Conservation (phyloP, 495 filamentous ascomycete genomes). For the Penicillium verhagenii region DNA sequence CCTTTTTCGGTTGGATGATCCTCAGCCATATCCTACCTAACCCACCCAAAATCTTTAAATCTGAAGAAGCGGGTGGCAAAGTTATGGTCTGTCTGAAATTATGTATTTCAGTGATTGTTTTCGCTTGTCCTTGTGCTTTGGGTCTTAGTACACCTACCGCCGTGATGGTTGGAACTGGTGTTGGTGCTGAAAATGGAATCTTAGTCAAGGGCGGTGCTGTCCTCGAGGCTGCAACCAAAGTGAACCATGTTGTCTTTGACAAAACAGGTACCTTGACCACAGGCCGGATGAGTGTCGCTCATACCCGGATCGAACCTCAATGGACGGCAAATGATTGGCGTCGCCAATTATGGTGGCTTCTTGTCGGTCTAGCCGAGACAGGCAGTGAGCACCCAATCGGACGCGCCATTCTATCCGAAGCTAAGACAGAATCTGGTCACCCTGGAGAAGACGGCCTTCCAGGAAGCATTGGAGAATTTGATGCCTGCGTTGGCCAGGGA, state of each 20-base stretch:
- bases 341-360: conserved; percentile 84
- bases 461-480: conserved; percentile 81
- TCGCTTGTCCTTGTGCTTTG: conserved; percentile 94
- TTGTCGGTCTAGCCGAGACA: conserved; percentile 90
- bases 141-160: conserved; percentile 93
- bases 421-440: conserved; percentile 71
- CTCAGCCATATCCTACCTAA: conserved; percentile 80
- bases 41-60: conserved; percentile 87
- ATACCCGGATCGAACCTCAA: conserved; percentile 58
- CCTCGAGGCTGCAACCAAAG: conserved; percentile 86
- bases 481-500: conserved; percentile 79
- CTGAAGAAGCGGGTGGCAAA: conserved; percentile 76
- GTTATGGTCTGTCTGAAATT: conserved; percentile 97
- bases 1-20: conserved; percentile 93
- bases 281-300: conserved; percentile 89
- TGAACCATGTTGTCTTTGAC: conserved; percentile 95
- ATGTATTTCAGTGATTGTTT: conserved; percentile 98
- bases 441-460: conserved; percentile 72
- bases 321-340: conserved; percentile 71
- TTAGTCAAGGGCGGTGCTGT: conserved; percentile 94
- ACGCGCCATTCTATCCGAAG: conserved; percentile 72
- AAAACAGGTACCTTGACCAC: conserved; percentile 97
- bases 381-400: conserved; percentile 94
- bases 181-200: conserved; percentile 96
- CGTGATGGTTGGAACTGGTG: conserved; percentile 97